Evolutionary conservation across 2,329 filamentous ascomycete species (phyloP).

Genomic region (Emmonsiellopsis sp.): DNA sequence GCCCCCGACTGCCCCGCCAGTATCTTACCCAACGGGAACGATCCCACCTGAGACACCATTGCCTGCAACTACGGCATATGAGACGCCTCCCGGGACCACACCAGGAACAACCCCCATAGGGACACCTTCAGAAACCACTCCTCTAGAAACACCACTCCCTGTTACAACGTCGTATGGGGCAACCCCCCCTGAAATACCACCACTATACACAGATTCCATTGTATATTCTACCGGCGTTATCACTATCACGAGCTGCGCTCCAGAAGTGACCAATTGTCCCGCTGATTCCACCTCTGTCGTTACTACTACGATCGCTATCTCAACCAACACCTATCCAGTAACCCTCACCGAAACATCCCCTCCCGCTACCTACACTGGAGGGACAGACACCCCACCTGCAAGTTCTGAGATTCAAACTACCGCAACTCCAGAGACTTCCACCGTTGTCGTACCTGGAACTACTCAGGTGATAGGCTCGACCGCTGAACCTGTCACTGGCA

Average conservation of each 20-base stretch:
- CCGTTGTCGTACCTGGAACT: constrained; percentile 10
- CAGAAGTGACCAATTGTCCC: constrained; percentile 42
- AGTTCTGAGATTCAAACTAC: background rate
- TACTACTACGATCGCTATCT: constrained; percentile 47
- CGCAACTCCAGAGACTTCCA: constrained; percentile 6
- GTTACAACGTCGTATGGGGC: constrained; percentile 9
- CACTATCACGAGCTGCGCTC: constrained; percentile 32
- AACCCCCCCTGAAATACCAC: constrained; percentile 31
- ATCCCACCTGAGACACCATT: background rate
- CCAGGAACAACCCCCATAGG: background rate
- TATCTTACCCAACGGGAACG: background rate
- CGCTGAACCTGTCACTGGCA: constrained; percentile 3
- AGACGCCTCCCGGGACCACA: too few species aligned
- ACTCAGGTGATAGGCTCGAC: constrained; percentile 9
- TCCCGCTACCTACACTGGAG: background rate
- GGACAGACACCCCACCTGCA: background rate
- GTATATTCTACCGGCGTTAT: constrained; percentile 27
- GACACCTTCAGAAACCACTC: background rate
- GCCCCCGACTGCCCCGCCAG: background rate
- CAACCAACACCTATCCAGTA: constrained; percentile 51
- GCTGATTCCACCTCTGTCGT: constrained; percentile 39
- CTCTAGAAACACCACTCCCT: background rate
- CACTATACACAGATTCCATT: constrained; percentile 24
- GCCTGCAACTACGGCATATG: too few species aligned
- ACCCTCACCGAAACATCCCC: constrained; percentile 14